Evolutionary conservation across 495 filamentous ascomycete species (phyloP).

Genomic region (Chaetomium tenue): DNA sequence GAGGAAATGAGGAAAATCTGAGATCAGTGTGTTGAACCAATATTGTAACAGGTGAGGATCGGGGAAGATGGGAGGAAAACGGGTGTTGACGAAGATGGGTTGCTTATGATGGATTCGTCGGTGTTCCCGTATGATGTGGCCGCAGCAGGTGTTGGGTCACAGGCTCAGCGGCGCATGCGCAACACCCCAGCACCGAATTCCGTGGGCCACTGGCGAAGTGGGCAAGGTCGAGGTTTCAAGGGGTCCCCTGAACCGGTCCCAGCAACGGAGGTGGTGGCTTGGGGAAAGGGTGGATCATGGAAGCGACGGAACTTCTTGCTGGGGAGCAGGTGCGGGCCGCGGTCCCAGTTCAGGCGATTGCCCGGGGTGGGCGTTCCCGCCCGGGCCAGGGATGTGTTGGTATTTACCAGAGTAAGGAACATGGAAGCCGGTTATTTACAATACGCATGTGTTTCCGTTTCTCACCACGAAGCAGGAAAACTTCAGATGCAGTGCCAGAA

Average conservation of each 20-base stretch:
- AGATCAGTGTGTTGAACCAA: not conserved
- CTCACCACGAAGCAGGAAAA: too few species aligned
- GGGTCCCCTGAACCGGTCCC: constrained; percentile 13
- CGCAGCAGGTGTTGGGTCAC: constrained; percentile 30
- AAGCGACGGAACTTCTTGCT: constrained; percentile 12
- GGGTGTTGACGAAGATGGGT: constrained; percentile 16
- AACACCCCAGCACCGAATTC: not conserved
- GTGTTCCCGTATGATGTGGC: constrained; percentile 14
- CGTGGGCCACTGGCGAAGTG: not conserved
- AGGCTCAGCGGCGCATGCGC: constrained; percentile 28
- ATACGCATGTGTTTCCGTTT: too few species aligned
- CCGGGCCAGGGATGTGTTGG: not conserved
- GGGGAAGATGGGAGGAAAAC: constrained; percentile 19
- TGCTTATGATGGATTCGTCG: constrained; percentile 32
- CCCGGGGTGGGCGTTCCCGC: not conserved
- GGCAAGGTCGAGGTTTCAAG: constrained; percentile 10
- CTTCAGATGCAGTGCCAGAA: too few species aligned
- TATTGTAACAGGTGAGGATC: not conserved
- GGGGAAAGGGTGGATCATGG: constrained; percentile 19
- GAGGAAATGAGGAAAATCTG: not conserved
- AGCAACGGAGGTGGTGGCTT: constrained; percentile 22
- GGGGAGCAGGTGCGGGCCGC: constrained; percentile 20
- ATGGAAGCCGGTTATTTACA: too few species aligned
- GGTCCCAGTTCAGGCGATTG: constrained; percentile 11
- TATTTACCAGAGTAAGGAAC: too few species aligned